Base-by-base conservation (phyloP, 768 basidiomycete genomes). In the Phaeolepiota aurea region DNA sequence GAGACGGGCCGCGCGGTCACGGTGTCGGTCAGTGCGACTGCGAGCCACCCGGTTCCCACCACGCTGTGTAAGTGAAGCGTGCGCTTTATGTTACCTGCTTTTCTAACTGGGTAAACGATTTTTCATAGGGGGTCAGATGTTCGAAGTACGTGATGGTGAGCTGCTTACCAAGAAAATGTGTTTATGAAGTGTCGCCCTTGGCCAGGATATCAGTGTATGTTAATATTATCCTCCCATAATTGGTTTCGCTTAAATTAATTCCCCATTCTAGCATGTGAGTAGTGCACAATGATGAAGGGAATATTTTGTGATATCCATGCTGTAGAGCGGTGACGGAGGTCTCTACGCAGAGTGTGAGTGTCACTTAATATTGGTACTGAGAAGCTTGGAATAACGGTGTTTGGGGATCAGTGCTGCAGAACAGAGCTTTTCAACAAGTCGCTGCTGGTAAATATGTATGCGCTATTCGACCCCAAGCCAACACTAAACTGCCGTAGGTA, bases 371-470 rank as follows among this genome's bases (percentile, higher is more conserved):
- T 41, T 33, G n/a, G 9, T 11, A 20, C 5, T n/a, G 4, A 12
- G 11, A 38, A 25, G 3, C 14, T 32, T 22, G 21, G 38, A 5
- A 3, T 7, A 2, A 20, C 41, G 47, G 21, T 45, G 1, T n/a
- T 22, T 5, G 20, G 20, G 33, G 38, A 42, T 0, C 45, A 79
- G 78, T 82, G n/a, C 63, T 82, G 2, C 79, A 76, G 54, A 84
- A 84, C 49, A 65, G 81, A 14, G 81, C 81, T 2, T 80, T 83
- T 54, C 81, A 83, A 49, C 65, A 75, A 46, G 76, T 80, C 20
- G 65, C 69, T 3, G 70, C 79, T 13, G 64, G 78, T 75, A 51
- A 4, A 59, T 37, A 12, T 36, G 11, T n/a, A 10, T 7, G 15
- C 22, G 4, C 4, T 36, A 19, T 33, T 36, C 16, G 20, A 35